phyloP scores from a whole-genome alignment of 1,284 basidiomycete genomes.

The Cutaneotrichosporon sp. region DNA sequence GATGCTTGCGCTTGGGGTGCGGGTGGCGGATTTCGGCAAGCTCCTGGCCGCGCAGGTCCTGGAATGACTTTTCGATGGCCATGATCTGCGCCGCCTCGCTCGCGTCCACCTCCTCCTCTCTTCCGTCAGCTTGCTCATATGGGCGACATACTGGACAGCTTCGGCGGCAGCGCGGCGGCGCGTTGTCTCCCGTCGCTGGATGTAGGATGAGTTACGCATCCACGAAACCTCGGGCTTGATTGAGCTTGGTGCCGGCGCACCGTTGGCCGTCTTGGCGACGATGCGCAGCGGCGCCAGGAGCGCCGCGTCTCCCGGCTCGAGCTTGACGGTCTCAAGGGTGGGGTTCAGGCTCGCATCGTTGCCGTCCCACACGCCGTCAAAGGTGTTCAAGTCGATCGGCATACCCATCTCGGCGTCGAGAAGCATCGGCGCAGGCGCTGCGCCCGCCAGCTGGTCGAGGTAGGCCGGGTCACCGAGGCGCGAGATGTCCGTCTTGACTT shows the following conservation, averaged over 20 bases:
- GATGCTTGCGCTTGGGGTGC: constrained; percentile 66
- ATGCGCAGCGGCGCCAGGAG: constrained; percentile 40
- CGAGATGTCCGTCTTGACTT: constrained; percentile 75
- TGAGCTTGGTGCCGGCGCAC: constrained; percentile 7
- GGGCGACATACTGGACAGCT: constrained; percentile 24
- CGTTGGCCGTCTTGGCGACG: constrained; percentile 13
- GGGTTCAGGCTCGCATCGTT: constrained; percentile 68
- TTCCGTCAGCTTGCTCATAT: neutral
- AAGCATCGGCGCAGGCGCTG: constrained; percentile 82
- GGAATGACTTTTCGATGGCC: constrained; percentile 79
- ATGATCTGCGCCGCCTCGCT: constrained; percentile 74
- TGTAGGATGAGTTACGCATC: constrained; percentile 84
- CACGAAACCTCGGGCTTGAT: constrained; percentile 67
- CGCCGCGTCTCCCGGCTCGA: constrained; percentile 38
- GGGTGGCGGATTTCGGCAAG: constrained; percentile 64
- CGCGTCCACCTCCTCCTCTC: constrained; percentile 64
- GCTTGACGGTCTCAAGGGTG: constrained; percentile 62
- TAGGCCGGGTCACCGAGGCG: constrained; percentile 83
- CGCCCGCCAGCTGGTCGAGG: constrained; percentile 72
- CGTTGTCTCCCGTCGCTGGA: constrained; percentile 58
- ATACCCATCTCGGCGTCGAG: constrained; percentile 92
- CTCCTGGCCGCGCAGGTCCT: constrained; percentile 61
- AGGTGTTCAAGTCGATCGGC: constrained; percentile 81
- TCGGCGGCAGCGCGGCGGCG: constrained; percentile 28
- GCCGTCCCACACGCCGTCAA: constrained; percentile 79